Evolutionary conservation across 2,329 filamentous ascomycete genomes (phyloP), one percentile per base, ranked within the genome.

Genomic region (Phialophora verrucosa): DNA sequence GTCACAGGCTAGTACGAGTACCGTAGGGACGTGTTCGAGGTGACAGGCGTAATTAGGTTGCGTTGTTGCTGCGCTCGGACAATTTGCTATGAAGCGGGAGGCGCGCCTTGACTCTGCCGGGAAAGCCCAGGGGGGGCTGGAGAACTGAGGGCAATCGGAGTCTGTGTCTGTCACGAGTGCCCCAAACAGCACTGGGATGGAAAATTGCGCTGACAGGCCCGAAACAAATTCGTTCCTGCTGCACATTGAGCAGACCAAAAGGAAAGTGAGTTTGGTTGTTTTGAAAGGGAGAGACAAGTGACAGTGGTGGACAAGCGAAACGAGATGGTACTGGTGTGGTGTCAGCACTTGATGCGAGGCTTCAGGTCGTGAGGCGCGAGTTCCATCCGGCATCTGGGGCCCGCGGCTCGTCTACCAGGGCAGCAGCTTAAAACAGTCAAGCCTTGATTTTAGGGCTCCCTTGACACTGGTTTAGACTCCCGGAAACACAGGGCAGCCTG

Each of bases 61-160:
- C 68, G 65, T 68, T 70, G 68, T 64, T 63, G 68, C 64, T 60
- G 65, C 68, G 65, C 63, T 70, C 65, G 60, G 68, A 70, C 68
- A 66, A 68, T 68, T 68, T 64, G 63, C 61, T 61, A 62, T 44
- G 59, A 64, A 53, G 60, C 56, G 65, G 65, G 68, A 67, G 65
- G 63, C 65, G 68, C 65, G 67, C 65, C 64, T 63, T 64, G 62
- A 32, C 55, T 61, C 50, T 64, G 54, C 62, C 54, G 59, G 62
- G 59, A 64, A 51, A 50, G 67, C 62, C 66, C 32, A 35, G 63
- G 64, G 68, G 65, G 59, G 58, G 35, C 49, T 38, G 62, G 59
- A 59, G 54, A 35, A 29, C 53, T 47, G 49, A 55, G 55, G 62
- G 61, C 47, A 44, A 23, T 25, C 23, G 23, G 53, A 31, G 53